Evolutionary conservation across 2,329 filamentous ascomycete species (phyloP).

Genomic region (Colletotrichum kahawae): DNA sequence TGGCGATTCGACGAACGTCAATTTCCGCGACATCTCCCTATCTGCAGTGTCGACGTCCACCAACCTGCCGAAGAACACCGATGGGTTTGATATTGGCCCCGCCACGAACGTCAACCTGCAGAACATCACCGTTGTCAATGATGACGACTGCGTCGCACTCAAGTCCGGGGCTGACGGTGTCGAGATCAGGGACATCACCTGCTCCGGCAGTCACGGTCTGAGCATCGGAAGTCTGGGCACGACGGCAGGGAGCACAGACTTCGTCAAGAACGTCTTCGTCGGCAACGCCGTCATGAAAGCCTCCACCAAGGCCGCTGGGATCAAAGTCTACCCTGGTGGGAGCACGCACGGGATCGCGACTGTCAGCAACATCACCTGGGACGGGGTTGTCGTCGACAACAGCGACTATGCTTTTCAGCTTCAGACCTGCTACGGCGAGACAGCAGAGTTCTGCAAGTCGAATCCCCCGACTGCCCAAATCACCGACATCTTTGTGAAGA

Average conservation of each 20-base stretch:
- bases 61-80: conserved; percentile 43
- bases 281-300: conserved; percentile 43
- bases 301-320: conserved; percentile 48
- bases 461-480: conserved; percentile 38
- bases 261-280: conserved; percentile 47
- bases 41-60: conserved; percentile 41
- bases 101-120: conserved; percentile 40
- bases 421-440: conserved; percentile 47
- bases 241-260: conserved; percentile 33
- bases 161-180: conserved; percentile 44
- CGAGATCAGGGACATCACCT: conserved; percentile 44
- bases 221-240: conserved; percentile 51
- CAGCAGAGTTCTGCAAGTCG: conserved; percentile 36
- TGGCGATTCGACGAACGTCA: conserved; percentile 37
- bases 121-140: conserved; percentile 40
- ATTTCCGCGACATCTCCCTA: conserved; percentile 41
- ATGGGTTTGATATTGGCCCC: conserved; percentile 47
- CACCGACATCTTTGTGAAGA: conserved; percentile 38
- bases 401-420: conserved; percentile 50
- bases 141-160: conserved; percentile 49
- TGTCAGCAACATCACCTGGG: conserved; percentile 47
- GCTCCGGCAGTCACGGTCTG: conserved; percentile 50
- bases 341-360: conserved; percentile 37
- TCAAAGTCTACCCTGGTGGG: conserved; percentile 49
- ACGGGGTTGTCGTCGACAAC: conserved; percentile 35